Evolutionary conservation across 441 rosid genomes (phyloP).

Genomic region (Populus tomentosa): DNA sequence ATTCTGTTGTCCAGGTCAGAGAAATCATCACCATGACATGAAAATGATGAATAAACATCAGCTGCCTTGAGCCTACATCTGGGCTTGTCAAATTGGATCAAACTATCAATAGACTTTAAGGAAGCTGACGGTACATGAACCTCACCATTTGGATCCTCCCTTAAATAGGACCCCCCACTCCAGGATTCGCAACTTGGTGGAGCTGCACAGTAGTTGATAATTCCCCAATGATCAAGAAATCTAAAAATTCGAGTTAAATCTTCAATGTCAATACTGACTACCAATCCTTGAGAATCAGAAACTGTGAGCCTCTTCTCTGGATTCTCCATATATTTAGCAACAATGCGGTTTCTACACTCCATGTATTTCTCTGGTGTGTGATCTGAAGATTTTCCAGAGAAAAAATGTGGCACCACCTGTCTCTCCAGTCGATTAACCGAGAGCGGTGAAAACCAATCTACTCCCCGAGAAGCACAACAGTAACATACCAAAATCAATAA

Average conservation of each 20-base stretch:
- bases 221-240: conserved; percentile 98
- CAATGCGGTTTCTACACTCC: conserved; percentile 81
- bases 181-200: conserved; percentile 47
- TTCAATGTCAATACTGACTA: conserved; percentile 54
- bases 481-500: background rate
- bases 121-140: conserved; percentile 86
- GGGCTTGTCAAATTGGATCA: conserved; percentile 96
- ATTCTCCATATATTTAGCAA: conserved; percentile 77
- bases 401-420: conserved; percentile 95
- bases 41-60: conserved; percentile 53
- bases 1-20: conserved; percentile 81
- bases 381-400: conserved; percentile 83
- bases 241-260: conserved; percentile 77
- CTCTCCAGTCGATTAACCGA: conserved; percentile 84
- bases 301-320: conserved; percentile 65
- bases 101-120: conserved; percentile 88
- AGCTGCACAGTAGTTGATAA: conserved; percentile 78
- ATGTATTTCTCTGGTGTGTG: conserved; percentile 79
- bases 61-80: conserved; percentile 72
- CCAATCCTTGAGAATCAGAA: conserved; percentile 66
- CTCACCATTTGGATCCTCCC: conserved; percentile 81
- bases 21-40: conserved; percentile 42
- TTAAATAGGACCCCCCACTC: conserved; percentile 53
- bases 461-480: background rate
- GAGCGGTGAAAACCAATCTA: conserved; percentile 94